Percentiles rank a stretch among this genome's conserved stretches.
Conservation (phyloP, 2,329 filamentous ascomycete species). For the Zymoseptoria tritici region DNA sequence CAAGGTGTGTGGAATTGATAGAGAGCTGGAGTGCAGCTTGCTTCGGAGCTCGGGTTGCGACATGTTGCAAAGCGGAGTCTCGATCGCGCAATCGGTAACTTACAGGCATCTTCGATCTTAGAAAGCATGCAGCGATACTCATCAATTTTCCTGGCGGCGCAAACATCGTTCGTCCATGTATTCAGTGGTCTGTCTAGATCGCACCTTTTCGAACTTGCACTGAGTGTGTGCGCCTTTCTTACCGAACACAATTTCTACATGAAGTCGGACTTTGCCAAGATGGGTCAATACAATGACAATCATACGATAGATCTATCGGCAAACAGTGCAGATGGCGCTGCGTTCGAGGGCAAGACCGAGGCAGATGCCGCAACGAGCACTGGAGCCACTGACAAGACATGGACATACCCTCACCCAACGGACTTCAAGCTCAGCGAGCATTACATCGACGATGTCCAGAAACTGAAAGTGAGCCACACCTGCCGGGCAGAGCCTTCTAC, state of each 20-base stretch:
- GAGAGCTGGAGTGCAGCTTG: not conserved
- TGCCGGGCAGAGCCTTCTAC: not conserved
- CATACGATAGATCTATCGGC: not conserved
- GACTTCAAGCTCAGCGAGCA: constrained; percentile 24
- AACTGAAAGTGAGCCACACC: constrained; percentile 16
- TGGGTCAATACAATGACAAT: constrained; percentile 8
- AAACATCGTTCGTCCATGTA: not conserved
- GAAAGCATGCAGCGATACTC: not conserved
- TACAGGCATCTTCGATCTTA: not conserved
- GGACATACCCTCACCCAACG: constrained; percentile 24
- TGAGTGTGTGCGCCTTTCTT: not conserved
- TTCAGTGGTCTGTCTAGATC: not conserved
- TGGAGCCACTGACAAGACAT: constrained; percentile 8
- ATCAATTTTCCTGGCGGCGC: not conserved
- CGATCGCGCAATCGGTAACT: constrained; percentile 8
- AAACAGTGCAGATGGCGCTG: not conserved
- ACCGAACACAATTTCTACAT: not conserved
- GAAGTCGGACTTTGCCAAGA: not conserved
- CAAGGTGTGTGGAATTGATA: not conserved
- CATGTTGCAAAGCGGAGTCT: constrained; percentile 9
- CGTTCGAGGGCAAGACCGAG: not conserved
- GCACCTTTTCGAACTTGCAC: not conserved
- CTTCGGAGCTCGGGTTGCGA: not conserved
- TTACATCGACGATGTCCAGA: constrained; percentile 22
- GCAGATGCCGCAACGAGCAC: constrained; percentile 4